Conservation (phyloP, 768 basidiomycete species). For the Lentinula guzmanii region DNA sequence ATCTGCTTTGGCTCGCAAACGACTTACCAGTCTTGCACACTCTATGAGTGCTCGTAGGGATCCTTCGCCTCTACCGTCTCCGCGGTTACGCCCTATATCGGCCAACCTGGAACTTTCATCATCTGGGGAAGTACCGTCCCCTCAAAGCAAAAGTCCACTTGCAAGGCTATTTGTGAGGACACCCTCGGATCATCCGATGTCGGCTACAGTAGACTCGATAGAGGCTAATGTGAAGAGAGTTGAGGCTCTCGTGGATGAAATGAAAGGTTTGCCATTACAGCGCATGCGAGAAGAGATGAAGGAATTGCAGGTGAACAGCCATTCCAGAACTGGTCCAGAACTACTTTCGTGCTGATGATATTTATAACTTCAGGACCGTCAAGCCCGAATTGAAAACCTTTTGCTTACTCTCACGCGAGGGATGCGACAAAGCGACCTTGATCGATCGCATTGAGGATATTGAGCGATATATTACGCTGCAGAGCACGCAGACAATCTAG, state of each 20-base stretch:
- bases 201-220: slow-evolving; percentile 19
- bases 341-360: slow-evolving; percentile 2
- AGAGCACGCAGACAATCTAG: neutral
- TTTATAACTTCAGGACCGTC: slow-evolving; percentile 46
- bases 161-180: slow-evolving; percentile 35
- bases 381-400: slow-evolving; percentile 72
- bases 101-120: slow-evolving; percentile 9
- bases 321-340: neutral
- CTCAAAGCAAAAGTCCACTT: slow-evolving; percentile 31
- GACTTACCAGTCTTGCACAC: slow-evolving; percentile 17
- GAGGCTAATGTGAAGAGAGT: slow-evolving; percentile 47
- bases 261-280: slow-evolving; percentile 57
- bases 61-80: slow-evolving; percentile 16
- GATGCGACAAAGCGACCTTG: slow-evolving; percentile 36
- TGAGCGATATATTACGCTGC: neutral
- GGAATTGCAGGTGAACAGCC: slow-evolving; percentile 58
- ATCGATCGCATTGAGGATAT: neutral
- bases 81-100: slow-evolving; percentile 13
- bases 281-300: slow-evolving; percentile 76
- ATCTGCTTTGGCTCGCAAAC: slow-evolving; percentile 17
- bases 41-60: neutral
- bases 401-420: slow-evolving; percentile 63
- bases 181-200: slow-evolving; percentile 11
- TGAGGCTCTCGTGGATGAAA: slow-evolving; percentile 58
- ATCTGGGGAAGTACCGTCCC: slow-evolving; percentile 17